These are phyloP conservation scores for Parachlorella kessleri DNA, from an alignment of 139 green algal genomes.

Conservation along the genomic window DNA sequence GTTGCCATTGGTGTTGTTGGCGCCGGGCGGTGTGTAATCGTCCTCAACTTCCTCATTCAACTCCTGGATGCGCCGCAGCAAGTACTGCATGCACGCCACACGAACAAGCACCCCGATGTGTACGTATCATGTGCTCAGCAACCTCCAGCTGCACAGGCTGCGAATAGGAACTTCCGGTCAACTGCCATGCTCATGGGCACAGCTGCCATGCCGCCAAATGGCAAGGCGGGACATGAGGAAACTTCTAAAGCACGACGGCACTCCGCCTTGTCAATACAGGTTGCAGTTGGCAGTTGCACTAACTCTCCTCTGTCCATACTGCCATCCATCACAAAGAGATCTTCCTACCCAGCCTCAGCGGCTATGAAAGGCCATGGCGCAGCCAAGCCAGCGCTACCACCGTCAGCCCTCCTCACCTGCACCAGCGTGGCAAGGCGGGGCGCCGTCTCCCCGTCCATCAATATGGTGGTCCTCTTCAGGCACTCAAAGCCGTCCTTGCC, in stretches of 20 bases:
- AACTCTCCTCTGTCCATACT: conserved; percentile 7
- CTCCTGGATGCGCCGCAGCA: background rate
- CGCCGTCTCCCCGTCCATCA: conserved; percentile 37
- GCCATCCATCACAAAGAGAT: background rate
- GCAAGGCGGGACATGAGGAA: background rate
- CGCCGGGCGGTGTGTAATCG: too few relatives aligned
- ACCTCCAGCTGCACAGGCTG: too few relatives aligned
- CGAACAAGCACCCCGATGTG: too few relatives aligned
- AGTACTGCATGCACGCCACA: background rate
- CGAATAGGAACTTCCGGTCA: too few relatives aligned
- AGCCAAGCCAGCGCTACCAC: background rate
- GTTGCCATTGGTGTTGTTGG: too few relatives aligned
- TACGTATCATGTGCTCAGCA: too few relatives aligned
- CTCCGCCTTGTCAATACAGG: background rate
- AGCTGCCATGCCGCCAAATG: too few relatives aligned
- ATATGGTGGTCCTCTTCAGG: conserved; percentile 37
- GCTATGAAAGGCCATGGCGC: background rate
- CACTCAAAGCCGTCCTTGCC: conserved; percentile 78
- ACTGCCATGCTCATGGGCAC: too few relatives aligned
- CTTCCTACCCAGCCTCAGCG: conserved; percentile 24
- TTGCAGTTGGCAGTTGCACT: background rate
- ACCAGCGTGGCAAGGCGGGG: conserved; percentile 40
- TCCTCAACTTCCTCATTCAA: background rate
- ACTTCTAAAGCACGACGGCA: background rate
- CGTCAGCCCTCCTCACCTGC: conserved; percentile 1